Evolutionary conservation across 805 yeast species (phyloP).

Genomic region (Isabelozyma pseudorhagii): DNA sequence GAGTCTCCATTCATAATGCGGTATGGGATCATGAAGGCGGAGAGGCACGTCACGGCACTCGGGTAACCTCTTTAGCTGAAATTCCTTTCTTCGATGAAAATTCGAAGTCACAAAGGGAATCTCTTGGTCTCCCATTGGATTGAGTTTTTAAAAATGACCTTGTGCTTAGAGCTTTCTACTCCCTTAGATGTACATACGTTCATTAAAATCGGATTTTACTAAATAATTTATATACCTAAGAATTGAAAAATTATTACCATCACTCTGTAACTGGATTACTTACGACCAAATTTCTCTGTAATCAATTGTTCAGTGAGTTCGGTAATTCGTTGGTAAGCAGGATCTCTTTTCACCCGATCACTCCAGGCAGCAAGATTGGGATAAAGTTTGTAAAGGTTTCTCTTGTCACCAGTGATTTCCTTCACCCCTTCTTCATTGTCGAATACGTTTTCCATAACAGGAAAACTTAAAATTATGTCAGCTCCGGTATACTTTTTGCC

Average conservation of each 20-base stretch:
- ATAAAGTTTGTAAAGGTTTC: conserved; percentile 24
- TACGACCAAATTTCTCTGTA: background rate
- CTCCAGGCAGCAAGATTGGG: conserved; percentile 40
- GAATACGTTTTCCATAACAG: conserved; percentile 31
- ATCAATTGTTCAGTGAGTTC: conserved; percentile 23
- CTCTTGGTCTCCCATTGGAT: conserved; percentile 37
- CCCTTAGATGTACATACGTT: no score
- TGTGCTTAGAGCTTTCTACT: no score
- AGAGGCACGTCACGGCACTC: conserved; percentile 50
- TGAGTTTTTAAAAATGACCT: background rate
- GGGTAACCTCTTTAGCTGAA: conserved; percentile 51
- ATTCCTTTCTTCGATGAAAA: conserved; percentile 48
- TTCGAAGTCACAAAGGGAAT: conserved; percentile 52
- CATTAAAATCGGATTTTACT: background rate
- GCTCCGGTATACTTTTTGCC: conserved; percentile 37
- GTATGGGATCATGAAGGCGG: conserved; percentile 48
- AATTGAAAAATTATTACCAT: no score
- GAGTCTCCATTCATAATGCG: conserved; percentile 52
- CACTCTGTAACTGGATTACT: background rate
- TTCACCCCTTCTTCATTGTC: conserved; percentile 34
- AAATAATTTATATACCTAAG: background rate
- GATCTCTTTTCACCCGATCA: conserved; percentile 27
- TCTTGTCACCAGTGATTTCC: conserved; percentile 32
- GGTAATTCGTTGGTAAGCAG: conserved; percentile 27
- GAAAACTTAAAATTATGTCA: conserved; percentile 36